Evolutionary conservation across 139 green algal species (phyloP), one percentile per base, ranked within the genome.

Genomic region (Chlorella sp.): DNA sequence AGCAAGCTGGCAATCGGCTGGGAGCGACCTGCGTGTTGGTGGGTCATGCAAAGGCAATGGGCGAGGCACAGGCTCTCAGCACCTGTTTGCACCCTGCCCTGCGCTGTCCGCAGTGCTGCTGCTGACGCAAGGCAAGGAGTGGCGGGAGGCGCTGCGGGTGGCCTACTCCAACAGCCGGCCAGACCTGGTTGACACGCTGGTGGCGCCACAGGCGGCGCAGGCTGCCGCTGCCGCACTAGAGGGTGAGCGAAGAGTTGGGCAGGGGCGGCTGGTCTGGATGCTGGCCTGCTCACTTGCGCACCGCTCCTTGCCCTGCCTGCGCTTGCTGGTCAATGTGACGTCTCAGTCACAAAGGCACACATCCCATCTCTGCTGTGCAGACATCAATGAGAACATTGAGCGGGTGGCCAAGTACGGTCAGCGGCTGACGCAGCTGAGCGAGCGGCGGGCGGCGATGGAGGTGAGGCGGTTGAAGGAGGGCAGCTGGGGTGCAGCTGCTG

Each of bases 381-480:
- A 96, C 9, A 84, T 91, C 2, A 65, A 62, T 0, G 94, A 97
- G 36, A 86, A 91, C 32, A 63, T 47, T 36, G 91, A 91, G 68
- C 90, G 90, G 6, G 82, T 97, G 4, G 9, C 15, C 41, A 98
- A 98, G 89, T 98, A 98, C 87, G 78, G 80, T 17, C 84, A 88
- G 11, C 91, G 96, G 41, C 81, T 97, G 17, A 87, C 78, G 63
- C 92, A 97, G 74, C 89, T 98, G 11, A 88, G 78, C 51, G 34
- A 83, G 41, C 80, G 84, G 51, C 82, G 87, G 17, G 16, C 51
- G 55, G 68, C n/a, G 5, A 74, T 72, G 75, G 75, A 71, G 74
- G 67, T 73, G 67, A 41, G 67, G 67, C 11, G 28, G 67, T 16
- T 51, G 51, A 9, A 60, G 15, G 51, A 21, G 12, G 51, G 51